These are phyloP conservation scores for Exophiala aquamarina DNA, from an alignment of 2,329 filamentous ascomycete genomes.

Conservation along the genomic window DNA sequence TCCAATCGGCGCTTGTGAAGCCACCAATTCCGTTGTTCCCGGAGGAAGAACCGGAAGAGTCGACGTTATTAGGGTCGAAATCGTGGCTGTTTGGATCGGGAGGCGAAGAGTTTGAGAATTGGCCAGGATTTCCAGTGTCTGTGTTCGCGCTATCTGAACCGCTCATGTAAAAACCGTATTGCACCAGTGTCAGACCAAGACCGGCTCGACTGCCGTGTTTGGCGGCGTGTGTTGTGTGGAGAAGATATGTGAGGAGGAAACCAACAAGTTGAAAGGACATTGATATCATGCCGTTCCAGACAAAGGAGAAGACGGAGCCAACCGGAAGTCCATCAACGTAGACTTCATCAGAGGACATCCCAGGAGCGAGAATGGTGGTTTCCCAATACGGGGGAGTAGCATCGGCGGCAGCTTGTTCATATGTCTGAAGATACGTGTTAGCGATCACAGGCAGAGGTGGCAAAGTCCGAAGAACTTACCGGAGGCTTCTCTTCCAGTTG, in stretches of 20 bases:
- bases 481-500: constrained; percentile 90
- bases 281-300: constrained; percentile 83
- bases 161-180: constrained; percentile 97
- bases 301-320: constrained; percentile 79
- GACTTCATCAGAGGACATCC: constrained; percentile 88
- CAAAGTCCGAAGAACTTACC: constrained; percentile 56
- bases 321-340: constrained; percentile 95
- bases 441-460: background rate
- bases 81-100: constrained; percentile 86
- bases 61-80: constrained; percentile 73
- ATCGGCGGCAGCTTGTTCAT: constrained; percentile 96
- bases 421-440: constrained; percentile 61
- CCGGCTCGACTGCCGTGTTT: constrained; percentile 96
- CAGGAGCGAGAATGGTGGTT: constrained; percentile 93
- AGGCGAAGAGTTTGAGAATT: constrained; percentile 61
- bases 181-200: constrained; percentile 89
- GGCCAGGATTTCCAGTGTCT: constrained; percentile 49
- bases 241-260: constrained; percentile 94
- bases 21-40: constrained; percentile 14
- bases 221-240: constrained; percentile 96
- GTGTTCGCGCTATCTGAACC: constrained; percentile 50
- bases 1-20: constrained; percentile 63
- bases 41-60: constrained; percentile 15
- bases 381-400: constrained; percentile 98
- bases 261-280: constrained; percentile 97